Percentiles rank a stretch among this genome's conserved stretches.
These are phyloP conservation scores for Paraphaeosphaeria minitans DNA, from an alignment of 2,329 filamentous ascomycete species.

Conservation along the genomic window DNA sequence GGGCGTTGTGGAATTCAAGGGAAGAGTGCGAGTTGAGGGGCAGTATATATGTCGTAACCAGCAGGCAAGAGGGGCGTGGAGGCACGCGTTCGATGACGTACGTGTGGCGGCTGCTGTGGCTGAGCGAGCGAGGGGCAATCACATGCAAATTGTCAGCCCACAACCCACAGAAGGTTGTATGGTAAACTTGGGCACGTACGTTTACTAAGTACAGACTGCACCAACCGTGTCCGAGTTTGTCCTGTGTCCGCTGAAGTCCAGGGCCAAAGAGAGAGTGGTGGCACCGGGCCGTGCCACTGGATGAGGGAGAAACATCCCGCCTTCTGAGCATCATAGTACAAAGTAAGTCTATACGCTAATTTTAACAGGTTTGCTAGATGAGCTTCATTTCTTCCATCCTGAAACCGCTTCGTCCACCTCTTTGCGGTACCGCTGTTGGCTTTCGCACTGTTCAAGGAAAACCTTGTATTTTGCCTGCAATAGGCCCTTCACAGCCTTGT, in stretches of 20 bases:
- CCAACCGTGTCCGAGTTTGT: too few relatives aligned
- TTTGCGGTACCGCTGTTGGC: conserved; percentile 80
- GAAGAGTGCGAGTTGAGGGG: not conserved
- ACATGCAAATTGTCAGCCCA: conserved; percentile 4
- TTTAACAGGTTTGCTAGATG: not conserved
- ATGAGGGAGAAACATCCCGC: too few relatives aligned
- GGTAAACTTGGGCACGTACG: too few relatives aligned
- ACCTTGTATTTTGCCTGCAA: conserved; percentile 90
- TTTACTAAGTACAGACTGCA: too few relatives aligned
- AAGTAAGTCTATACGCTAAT: not conserved
- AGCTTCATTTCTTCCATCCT: conserved; percentile 33
- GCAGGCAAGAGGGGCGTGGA: conserved; percentile 4
- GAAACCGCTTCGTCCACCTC: conserved; percentile 68
- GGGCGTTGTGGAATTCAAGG: not conserved
- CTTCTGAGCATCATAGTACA: not conserved
- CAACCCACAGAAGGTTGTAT: too few relatives aligned
- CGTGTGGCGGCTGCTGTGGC: conserved; percentile 10
- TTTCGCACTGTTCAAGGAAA: conserved; percentile 90
- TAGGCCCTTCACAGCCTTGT: conserved; percentile 76
- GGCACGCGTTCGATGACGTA: conserved; percentile 12
- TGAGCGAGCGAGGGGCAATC: not conserved
- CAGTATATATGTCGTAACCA: conserved; percentile 1
- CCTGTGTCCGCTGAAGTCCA: too few relatives aligned
- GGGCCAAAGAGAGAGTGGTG: too few relatives aligned
- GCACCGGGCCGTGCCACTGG: too few relatives aligned